These are phyloP conservation scores for Calonectria hongkongensis DNA, from an alignment of 2,329 filamentous ascomycete species.

Conservation along the genomic window DNA sequence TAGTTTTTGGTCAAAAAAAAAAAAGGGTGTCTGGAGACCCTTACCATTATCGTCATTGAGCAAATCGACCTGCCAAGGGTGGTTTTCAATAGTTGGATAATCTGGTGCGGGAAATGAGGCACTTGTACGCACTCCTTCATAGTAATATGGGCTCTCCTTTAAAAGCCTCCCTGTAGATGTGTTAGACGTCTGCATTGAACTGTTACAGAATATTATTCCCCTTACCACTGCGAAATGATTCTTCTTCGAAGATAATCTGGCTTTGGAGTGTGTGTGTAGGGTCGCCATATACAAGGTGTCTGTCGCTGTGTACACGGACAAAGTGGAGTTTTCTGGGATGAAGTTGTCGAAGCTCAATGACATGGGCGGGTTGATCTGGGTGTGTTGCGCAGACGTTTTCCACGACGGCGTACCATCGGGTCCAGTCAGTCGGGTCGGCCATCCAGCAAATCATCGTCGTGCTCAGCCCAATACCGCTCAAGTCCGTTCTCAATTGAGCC, in stretches of 20 bases:
- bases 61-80: constrained; percentile 21
- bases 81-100: not conserved
- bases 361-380: not conserved
- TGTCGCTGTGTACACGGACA: constrained; percentile 6
- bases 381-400: constrained; percentile 6
- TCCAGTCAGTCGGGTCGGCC: constrained; percentile 20
- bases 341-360: constrained; percentile 15
- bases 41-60: constrained; percentile 9
- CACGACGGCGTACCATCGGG: constrained; percentile 6
- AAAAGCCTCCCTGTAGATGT: not conserved
- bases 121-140: constrained; percentile 3
- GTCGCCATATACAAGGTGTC: not conserved
- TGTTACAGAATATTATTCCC: not conserved
- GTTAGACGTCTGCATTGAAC: not conserved
- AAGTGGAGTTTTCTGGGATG: constrained; percentile 17
- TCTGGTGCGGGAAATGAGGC: not conserved
- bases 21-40: not conserved
- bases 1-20: not conserved
- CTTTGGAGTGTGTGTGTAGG: not conserved
- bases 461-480: not conserved
- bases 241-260: constrained; percentile 12
- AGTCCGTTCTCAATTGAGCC: not conserved
- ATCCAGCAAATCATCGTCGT: constrained; percentile 6
- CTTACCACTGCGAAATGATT: constrained; percentile 11
- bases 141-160: not conserved